phyloP scores from a whole-genome alignment of 2,329 filamentous ascomycete species.

The Setomelanomma holmii region DNA sequence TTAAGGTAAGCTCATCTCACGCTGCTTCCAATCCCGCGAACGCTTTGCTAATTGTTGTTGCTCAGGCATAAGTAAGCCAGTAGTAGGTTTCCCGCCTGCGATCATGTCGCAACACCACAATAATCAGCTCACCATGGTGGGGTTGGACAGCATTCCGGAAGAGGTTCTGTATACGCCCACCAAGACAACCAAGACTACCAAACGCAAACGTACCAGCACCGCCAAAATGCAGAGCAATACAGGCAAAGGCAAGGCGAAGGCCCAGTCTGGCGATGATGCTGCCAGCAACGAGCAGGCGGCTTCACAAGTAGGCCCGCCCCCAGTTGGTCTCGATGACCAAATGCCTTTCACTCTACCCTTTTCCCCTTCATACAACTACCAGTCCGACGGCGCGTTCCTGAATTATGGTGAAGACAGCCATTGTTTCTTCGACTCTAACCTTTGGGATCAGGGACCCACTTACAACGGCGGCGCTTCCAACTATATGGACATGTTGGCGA shows the following conservation, averaged over 20 bases:
- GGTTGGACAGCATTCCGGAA: conserved; percentile 8
- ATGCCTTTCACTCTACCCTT: neutral
- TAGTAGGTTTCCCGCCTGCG: neutral
- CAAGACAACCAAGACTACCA: neutral
- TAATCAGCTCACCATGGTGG: conserved; percentile 18
- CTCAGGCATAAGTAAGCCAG: too few species aligned
- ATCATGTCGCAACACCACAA: conserved; percentile 17
- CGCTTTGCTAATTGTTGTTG: neutral
- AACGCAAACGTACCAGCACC: neutral
- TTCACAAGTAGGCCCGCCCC: neutral
- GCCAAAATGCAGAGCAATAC: neutral
- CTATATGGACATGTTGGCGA: too few species aligned
- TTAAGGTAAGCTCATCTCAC: neutral
- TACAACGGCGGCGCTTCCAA: too few species aligned
- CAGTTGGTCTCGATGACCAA: too few species aligned
- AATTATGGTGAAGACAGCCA: too few species aligned
- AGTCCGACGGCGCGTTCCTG: neutral
- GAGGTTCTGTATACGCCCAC: neutral
- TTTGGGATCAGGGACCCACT: neutral
- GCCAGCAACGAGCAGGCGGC: neutral
- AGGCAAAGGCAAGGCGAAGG: neutral
- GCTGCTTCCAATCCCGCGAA: neutral
- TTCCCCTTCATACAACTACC: neutral
- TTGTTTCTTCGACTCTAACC: neutral
- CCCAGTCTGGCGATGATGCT: neutral